Base-by-base conservation (phyloP, 192 early-diverging fungal species). In the Paraglomus brasilianum region DNA sequence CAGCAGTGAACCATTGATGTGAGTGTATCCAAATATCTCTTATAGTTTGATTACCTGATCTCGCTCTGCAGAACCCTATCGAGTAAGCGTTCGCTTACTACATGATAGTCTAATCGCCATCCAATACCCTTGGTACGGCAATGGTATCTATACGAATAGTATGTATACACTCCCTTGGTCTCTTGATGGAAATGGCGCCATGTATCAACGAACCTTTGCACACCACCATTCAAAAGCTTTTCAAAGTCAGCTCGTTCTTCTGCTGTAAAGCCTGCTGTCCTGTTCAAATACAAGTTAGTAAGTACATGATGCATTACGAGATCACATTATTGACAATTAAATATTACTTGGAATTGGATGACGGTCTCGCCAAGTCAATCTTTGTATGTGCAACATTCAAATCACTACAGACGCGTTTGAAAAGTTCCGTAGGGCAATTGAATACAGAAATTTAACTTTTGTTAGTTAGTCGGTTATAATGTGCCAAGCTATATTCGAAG, bases 101-200 rank as follows among this genome's bases (percentile, higher is more conserved):
- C 83, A 84, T 93, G 92, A 79, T 95, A 95, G 75, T 95, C 93
- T 70, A 95, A 75, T 40, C 92, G 80, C 93, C 93, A 95, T 13
- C 93, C 92, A 58, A 92, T 71, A 6, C 72, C 56, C 64, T 94
- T 93, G 14, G 77, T 72, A 15, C 91, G 80, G 50, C 85, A 87
- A 42, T 85, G 78, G 64, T 88, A 92, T 47, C 93, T 80, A 60
- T 91, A 94, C 2, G 86, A 86, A 69, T 83, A 94, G 69, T 91
- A 95, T 30, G 90, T 89, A 75, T 91, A 94, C 36, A 79, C 72
- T 2, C 85, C 87, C 11, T 71, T 68, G n/a, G 79, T 81, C 1
- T 85, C 77, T 0, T 91, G 92, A 71, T 93, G 78, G 10, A 89
- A 76, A 44, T 90, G 79, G 15, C 94, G 81, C 75, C 82, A 95